Base-by-base conservation (phyloP, 305 asterid genomes). In the Solanum aculeatissimum region DNA sequence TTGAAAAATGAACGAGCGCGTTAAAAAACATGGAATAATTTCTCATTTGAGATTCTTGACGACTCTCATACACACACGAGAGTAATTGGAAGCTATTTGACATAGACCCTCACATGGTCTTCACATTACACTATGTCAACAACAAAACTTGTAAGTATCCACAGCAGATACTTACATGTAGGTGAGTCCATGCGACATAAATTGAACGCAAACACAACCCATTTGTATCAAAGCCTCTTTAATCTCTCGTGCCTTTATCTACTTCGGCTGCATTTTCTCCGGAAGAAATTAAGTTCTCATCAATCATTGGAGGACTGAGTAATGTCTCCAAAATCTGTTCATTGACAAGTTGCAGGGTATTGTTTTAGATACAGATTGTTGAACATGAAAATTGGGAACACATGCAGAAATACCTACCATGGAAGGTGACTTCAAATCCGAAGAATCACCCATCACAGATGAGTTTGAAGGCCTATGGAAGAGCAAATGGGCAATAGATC, bases 401-500 rank as follows among this genome's bases (percentile, higher is more conserved):
- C 13, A 70, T 32, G 74, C 7, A 40, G 23, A 68, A 84, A 87
- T 82, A 83, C 91, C 80, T 89, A 91, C 96, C 89, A 18, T 62
- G 40, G 70, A 45, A 12, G 90, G 86, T 23, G 95, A 83, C 86
- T 85, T 87, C 38, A 87, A 80, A 38, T 86, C 86, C 69, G 14
- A 51, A 0, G 89, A 79, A 62, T 85, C 90, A 7, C 51, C 85
- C 85, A 35, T 21, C 14, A 68, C 80, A 47, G 92, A 60, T 40
- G 95, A 75, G 53, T 92, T 94, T 6, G 95, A 88, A 58, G 98
- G 97, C 87, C 95, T 89, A 89, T 93, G 97, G 89, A 95, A 96
- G 86, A 96, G 85, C 40, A 96, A 85, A 83, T 96, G 97, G 1
- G 99, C 99, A 13, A 96, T 87, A 13, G 99, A 96, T 60, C 98